phyloP scores from a whole-genome alignment of 225 moss, liverwort and hornwort genomes.

The Sphagnum contortum region DNA sequence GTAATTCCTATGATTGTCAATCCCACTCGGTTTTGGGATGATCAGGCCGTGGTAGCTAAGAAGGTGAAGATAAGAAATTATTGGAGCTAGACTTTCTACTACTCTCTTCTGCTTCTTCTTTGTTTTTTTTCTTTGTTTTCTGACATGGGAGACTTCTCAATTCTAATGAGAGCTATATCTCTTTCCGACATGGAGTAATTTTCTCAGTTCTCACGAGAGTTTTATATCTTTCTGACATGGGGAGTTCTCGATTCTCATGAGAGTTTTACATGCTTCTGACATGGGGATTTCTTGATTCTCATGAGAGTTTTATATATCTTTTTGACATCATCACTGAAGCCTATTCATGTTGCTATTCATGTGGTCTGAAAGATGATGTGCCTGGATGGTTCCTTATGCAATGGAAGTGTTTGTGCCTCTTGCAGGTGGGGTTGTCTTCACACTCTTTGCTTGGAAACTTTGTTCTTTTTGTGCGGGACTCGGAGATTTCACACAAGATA shows the following conservation, averaged over 20 bases:
- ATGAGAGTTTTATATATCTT: background rate
- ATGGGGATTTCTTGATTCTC: background rate
- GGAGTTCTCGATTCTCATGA: background rate
- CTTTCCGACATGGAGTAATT: too few species aligned
- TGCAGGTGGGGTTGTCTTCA: conserved; percentile 70
- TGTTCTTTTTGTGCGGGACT: conserved; percentile 70
- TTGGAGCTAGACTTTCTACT: background rate
- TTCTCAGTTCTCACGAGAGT: too few species aligned
- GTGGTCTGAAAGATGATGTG: too few species aligned
- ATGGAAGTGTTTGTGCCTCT: background rate
- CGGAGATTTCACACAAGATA: conserved; percentile 74
- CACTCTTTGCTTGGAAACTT: conserved; percentile 67
- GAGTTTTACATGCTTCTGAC: background rate
- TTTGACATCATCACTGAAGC: background rate
- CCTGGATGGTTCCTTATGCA: too few species aligned
- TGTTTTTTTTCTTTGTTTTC: background rate
- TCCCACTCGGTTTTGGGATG: conserved; percentile 68
- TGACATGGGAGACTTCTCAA: background rate
- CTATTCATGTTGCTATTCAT: too few species aligned
- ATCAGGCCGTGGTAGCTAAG: conserved; percentile 48
- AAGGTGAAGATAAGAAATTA: conserved; percentile 23
- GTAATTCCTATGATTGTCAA: conserved; percentile 60
- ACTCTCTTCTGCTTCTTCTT: background rate
- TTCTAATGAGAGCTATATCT: background rate
- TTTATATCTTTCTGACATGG: too few species aligned